A percentile compares a stretch with the other conserved stretches of the same genome.
Conservation (phyloP, 192 early-diverging fungal genomes). For the Phlyctochytrium planicorne region DNA sequence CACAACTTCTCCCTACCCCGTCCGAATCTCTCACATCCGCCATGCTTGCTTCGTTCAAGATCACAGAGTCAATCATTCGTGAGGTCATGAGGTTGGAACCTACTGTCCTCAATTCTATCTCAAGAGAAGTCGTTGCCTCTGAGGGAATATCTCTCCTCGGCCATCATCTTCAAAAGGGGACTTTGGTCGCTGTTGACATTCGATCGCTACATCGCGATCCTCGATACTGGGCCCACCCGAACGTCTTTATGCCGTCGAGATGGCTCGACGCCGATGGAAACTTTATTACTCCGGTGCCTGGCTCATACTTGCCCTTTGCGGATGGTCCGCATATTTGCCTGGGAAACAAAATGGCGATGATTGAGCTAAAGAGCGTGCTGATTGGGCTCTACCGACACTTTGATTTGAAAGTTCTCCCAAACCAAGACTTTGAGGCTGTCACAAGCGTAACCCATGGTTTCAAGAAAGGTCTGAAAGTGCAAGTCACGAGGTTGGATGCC, state of each 20-base stretch:
- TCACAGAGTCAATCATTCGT: constrained; percentile 24
- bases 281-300: constrained; percentile 24
- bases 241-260: constrained; percentile 31
- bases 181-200: constrained; percentile 23
- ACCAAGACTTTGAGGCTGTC: not conserved
- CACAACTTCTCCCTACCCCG: not conserved
- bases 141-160: constrained; percentile 23
- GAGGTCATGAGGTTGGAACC: constrained; percentile 29
- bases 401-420: not conserved
- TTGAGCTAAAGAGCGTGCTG: constrained; percentile 24
- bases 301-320: constrained; percentile 40
- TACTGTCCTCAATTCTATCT: constrained; percentile 22
- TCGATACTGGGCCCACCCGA: constrained; percentile 22
- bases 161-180: constrained; percentile 24
- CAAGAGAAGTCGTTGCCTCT: not conserved
- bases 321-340: constrained; percentile 21
- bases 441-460: not conserved
- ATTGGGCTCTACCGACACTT: not conserved
- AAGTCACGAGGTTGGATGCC: too few species aligned
- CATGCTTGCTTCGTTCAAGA: not conserved
- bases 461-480: constrained; percentile 3
- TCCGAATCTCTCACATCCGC: too few species aligned
- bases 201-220: constrained; percentile 17
- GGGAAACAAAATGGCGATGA: constrained; percentile 42
- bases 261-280: constrained; percentile 20